Percentiles rank a stretch among this genome's conserved stretches.
phyloP scores from a whole-genome alignment of 2,329 filamentous ascomycete species.

The Parastagonospora nodorum region DNA sequence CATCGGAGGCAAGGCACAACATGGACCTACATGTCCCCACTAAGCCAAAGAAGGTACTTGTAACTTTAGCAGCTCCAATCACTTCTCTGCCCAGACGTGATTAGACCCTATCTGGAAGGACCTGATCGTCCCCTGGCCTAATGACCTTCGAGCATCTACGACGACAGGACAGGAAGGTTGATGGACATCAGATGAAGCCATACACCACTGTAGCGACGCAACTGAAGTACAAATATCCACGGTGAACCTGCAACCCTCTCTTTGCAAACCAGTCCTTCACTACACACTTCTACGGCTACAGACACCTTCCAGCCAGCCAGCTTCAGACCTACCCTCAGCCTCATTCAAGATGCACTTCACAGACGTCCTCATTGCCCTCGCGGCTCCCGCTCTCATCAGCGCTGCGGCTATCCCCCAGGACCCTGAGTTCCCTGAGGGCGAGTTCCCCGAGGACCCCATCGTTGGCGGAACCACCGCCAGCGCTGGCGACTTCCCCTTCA shows the following conservation, averaged over 20 bases:
- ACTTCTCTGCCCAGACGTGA: background rate
- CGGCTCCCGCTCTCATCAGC: slow-evolving; percentile 24
- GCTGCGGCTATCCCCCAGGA: slow-evolving; percentile 31
- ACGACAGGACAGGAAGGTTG: slow-evolving; percentile 18
- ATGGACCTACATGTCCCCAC: background rate
- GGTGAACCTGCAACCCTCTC: background rate
- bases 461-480: slow-evolving; percentile 31
- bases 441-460: slow-evolving; percentile 13
- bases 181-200: background rate
- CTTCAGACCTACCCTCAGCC: slow-evolving; percentile 4
- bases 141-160: slow-evolving; percentile 16
- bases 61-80: slow-evolving; percentile 6
- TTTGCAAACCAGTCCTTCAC: slow-evolving; percentile 11
- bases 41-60: slow-evolving; percentile 2
- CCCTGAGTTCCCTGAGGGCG: slow-evolving; percentile 1
- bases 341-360: slow-evolving; percentile 28
- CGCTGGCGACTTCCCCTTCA: slow-evolving; percentile 36
- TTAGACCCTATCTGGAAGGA: slow-evolving; percentile 18
- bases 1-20: slow-evolving; percentile 1
- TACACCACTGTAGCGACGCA: background rate
- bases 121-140: slow-evolving; percentile 16
- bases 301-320: slow-evolving; percentile 8
- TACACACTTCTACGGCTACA: slow-evolving; percentile 13
- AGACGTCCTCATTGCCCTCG: slow-evolving; percentile 26
- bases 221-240: slow-evolving; percentile 25